phyloP scores from a whole-genome alignment of 2,329 filamentous ascomycete species.

The Apiospora kogelbergensis region DNA sequence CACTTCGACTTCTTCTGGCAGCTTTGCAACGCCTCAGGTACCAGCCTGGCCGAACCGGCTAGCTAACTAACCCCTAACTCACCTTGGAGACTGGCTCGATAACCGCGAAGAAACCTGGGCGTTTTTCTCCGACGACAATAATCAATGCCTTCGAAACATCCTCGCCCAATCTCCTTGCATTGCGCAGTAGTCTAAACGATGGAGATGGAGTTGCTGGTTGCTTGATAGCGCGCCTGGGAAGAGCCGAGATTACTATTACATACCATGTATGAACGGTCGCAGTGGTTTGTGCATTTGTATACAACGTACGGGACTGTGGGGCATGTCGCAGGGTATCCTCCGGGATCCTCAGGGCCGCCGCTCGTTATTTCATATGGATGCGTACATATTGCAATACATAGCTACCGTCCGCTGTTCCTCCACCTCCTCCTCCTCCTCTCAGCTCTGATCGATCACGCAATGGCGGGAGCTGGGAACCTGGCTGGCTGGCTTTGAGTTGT shows the following conservation, averaged over 20 bases:
- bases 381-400: not conserved
- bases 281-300: not conserved
- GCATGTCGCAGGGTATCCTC: not conserved
- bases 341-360: not conserved
- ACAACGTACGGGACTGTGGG: not conserved
- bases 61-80: not conserved
- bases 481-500: not conserved
- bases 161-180: constrained; percentile 1
- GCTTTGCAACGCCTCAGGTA: not conserved
- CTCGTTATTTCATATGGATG: not conserved
- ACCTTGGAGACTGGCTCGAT: not conserved
- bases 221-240: not conserved
- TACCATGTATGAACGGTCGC: not conserved
- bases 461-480: not conserved
- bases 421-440: too few relatives aligned
- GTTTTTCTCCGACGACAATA: not conserved
- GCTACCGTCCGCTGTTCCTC: not conserved
- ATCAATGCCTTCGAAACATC: constrained; percentile 2
- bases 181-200: constrained; percentile 6
- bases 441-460: too few relatives aligned
- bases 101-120: not conserved
- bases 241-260: constrained; percentile 6
- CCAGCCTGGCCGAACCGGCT: not conserved
- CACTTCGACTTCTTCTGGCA: not conserved
- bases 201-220: not conserved